Evolutionary conservation across 208 protist species (phyloP), one percentile per base, ranked within the genome.

Genomic region (Novymonas esmeraldas): DNA sequence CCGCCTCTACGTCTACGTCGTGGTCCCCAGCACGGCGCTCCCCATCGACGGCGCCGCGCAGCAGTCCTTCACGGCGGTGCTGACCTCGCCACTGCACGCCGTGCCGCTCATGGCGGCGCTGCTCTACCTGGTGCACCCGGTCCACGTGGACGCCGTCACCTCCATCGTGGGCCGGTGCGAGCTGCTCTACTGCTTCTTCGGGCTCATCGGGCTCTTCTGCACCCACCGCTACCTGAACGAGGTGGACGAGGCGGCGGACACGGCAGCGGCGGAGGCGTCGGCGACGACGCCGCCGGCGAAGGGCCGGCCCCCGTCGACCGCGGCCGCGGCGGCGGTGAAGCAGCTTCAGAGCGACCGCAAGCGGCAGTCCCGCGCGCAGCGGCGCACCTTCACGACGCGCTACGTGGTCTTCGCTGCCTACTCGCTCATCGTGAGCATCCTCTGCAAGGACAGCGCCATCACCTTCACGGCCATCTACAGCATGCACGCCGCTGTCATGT

Each of bases 81-180:
- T 81, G 36, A 61, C 34, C 11, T 49, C 45, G 18, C 33, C 63
- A 16, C 38, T 70, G 6, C 69, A 74, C 44, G 55, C 60, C 42
- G 55, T 81, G 36, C 80, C 84, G 11, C 10, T 76, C 3, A 38
- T 90, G 11, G 52, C 82, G 3, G 72, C 82, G 41, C 45, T 79
- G 18, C 74, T 97, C 9, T 97, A 89, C 60, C 67, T 85, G 46
- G 79, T 81, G 26, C 92, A 97, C 70, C 92, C 92, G 2, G 86
- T 94, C 20, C 92, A 97, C 77, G 83, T 82, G n/a, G 92, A 97
- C n/a, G 72, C 88, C 36, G 89, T 97, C 24, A 86, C 85, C 3
- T 83, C 81, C 20, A 84, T 95, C 60, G 92, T 97, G 16, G 89
- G 92, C 2, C 69, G 92, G 4, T 83, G 85, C 24, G 92, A 97